These are phyloP conservation scores for Phylloporus arenicola DNA, from an alignment of 768 basidiomycete species.

Conservation along the genomic window DNA sequence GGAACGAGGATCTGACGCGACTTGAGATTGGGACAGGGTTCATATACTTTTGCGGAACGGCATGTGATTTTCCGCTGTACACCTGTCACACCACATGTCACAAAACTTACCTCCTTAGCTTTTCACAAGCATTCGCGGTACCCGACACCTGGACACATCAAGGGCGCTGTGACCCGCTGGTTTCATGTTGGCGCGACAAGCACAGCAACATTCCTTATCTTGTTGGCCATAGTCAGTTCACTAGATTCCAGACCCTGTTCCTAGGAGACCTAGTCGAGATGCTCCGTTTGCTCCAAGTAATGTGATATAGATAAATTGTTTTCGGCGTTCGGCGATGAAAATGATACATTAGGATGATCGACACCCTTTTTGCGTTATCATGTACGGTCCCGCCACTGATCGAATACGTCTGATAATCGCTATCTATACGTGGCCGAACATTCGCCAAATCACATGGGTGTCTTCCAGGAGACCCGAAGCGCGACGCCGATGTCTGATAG, in stretches of 20 bases:
- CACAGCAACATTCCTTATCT: too few relatives aligned
- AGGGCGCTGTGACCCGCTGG: not conserved
- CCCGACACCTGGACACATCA: too few relatives aligned
- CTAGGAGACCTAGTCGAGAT: too few relatives aligned
- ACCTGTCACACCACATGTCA: slow-evolving; percentile 23
- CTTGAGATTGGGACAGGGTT: slow-evolving; percentile 18
- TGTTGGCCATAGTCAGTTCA: too few relatives aligned
- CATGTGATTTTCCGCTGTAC: slow-evolving; percentile 23
- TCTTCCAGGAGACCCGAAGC: not conserved
- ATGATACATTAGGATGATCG: not conserved
- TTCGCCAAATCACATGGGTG: not conserved
- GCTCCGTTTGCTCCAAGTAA: too few relatives aligned
- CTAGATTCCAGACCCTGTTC: too few relatives aligned
- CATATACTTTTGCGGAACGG: slow-evolving; percentile 18
- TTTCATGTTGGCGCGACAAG: too few relatives aligned
- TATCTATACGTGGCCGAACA: not conserved
- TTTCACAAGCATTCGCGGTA: slow-evolving; percentile 6
- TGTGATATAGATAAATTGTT: too few relatives aligned
- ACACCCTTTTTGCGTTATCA: too few relatives aligned
- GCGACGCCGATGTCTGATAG: not conserved
- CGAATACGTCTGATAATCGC: not conserved
- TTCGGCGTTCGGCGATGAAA: not conserved
- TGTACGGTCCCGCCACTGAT: too few relatives aligned
- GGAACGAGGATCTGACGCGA: slow-evolving; percentile 8
- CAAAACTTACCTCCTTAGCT: slow-evolving; percentile 2